phyloP scores from a whole-genome alignment of 768 basidiomycete species.

The Panaeolus papilionaceus region DNA sequence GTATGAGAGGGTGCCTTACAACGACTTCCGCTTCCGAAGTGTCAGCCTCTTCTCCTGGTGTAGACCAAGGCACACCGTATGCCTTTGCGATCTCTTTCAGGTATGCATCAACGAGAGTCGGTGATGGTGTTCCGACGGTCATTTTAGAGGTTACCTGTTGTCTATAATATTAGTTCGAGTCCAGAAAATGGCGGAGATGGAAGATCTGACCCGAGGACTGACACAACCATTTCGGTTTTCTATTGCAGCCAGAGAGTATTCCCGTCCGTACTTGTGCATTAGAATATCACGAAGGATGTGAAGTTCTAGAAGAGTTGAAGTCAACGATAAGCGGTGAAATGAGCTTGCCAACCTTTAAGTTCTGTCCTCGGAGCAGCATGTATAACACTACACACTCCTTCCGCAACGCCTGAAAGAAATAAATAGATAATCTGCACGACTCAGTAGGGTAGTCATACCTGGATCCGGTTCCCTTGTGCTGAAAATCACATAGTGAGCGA shows the following conservation, averaged over 20 bases:
- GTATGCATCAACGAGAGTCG: slow-evolving; percentile 86
- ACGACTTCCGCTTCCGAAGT: slow-evolving; percentile 36
- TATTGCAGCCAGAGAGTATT: slow-evolving; percentile 85
- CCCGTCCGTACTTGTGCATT: slow-evolving; percentile 95
- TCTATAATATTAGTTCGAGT: slow-evolving; percentile 13
- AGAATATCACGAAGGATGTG: slow-evolving; percentile 91
- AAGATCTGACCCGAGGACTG: slow-evolving; percentile 72
- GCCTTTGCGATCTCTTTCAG: slow-evolving; percentile 88
- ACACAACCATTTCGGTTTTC: slow-evolving; percentile 86
- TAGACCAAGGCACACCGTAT: slow-evolving; percentile 76
- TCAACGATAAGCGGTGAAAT: slow-evolving; percentile 13
- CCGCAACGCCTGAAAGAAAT: slow-evolving; percentile 48
- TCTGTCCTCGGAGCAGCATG: slow-evolving; percentile 93
- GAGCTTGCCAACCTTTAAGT: slow-evolving; percentile 67
- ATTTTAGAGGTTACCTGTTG: slow-evolving; percentile 80
- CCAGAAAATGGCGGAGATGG: neutral
- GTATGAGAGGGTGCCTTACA: slow-evolving; percentile 35
- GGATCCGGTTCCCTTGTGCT: slow-evolving; percentile 88
- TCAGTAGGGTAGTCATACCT: slow-evolving; percentile 42
- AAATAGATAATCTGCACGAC: neutral
- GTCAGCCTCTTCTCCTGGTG: slow-evolving; percentile 34
- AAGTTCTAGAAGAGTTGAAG: slow-evolving; percentile 60
- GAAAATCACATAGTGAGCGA: slow-evolving; percentile 21
- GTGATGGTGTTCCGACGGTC: slow-evolving; percentile 67
- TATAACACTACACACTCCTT: slow-evolving; percentile 89